phyloP scores from a whole-genome alignment of 768 basidiomycete species.

The Rhodotorula taiwanensis region DNA sequence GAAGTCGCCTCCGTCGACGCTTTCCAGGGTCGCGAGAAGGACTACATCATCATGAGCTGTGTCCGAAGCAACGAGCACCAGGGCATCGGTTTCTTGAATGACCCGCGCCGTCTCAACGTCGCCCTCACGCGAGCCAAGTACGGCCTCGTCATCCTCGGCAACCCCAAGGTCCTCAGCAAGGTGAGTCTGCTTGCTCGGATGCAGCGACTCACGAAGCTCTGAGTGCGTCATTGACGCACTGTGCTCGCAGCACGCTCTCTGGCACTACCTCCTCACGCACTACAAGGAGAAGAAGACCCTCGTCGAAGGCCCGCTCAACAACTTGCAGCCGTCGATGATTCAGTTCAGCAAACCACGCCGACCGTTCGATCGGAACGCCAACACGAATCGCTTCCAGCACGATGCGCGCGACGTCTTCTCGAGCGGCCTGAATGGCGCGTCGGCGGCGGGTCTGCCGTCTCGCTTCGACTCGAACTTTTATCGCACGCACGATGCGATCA shows the following conservation, averaged over 20 bases:
- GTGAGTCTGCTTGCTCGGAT: constrained; percentile 48
- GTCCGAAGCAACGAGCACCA: constrained; percentile 99
- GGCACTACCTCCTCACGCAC: constrained; percentile 96
- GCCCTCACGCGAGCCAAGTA: constrained; percentile 96
- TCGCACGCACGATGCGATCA: constrained; percentile 84
- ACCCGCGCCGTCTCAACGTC: constrained; percentile 91
- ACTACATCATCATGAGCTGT: constrained; percentile 96
- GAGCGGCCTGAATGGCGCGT: constrained; percentile 7
- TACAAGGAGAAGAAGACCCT: constrained; percentile 93
- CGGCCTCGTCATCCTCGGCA: constrained; percentile 98
- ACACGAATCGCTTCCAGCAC: constrained; percentile 86
- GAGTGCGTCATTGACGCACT: too few relatives aligned
- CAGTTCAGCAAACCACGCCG: constrained; percentile 97
- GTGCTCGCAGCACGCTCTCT: constrained; percentile 86
- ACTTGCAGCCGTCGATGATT: constrained; percentile 96
- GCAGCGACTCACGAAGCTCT: too few relatives aligned
- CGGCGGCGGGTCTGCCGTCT: constrained; percentile 61
- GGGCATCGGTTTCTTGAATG: constrained; percentile 98
- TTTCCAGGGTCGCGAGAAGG: constrained; percentile 99
- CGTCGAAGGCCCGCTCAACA: constrained; percentile 92
- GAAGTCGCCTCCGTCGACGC: constrained; percentile 98
- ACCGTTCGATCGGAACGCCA: constrained; percentile 80
- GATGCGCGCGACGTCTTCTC: constrained; percentile 69
- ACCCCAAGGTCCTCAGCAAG: constrained; percentile 98
- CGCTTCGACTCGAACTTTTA: constrained; percentile 95